Evolutionary conservation across 1,284 basidiomycete species (phyloP).

Genomic region (Chalciporus piperatoides): DNA sequence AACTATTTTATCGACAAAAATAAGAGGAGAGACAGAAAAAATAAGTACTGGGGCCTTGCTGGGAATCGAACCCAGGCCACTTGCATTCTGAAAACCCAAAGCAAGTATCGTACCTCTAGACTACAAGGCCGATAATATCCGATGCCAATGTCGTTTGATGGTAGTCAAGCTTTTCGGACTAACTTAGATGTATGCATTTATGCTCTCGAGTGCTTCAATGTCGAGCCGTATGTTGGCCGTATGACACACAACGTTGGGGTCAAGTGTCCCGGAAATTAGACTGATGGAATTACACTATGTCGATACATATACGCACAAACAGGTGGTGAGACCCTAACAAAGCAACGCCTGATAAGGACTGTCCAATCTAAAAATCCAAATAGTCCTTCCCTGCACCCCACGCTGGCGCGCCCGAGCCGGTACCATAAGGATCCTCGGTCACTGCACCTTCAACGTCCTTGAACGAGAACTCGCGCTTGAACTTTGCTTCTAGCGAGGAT

Average conservation of each 20-base stretch:
- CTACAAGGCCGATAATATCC: conserved; percentile 23
- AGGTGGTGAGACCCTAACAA: background rate
- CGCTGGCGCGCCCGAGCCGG: conserved; percentile 33
- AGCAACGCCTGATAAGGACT: background rate
- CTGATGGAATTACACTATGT: background rate
- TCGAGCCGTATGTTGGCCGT: no score
- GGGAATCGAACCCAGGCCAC: conserved; percentile 47
- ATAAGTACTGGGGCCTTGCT: conserved; percentile 24
- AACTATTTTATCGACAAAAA: no score
- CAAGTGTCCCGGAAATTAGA: background rate
- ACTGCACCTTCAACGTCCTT: conserved; percentile 58
- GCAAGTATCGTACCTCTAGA: conserved; percentile 27
- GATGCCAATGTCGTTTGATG: background rate
- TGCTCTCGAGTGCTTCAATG: no score
- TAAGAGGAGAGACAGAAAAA: background rate
- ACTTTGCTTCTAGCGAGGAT: conserved; percentile 62
- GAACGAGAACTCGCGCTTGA: conserved; percentile 74
- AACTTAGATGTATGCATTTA: no score
- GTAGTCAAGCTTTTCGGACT: no score
- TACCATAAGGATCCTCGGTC: conserved; percentile 60
- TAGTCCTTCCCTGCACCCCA: conserved; percentile 58
- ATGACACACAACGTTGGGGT: no score
- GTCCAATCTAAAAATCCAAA: conserved; percentile 52
- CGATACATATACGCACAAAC: background rate
- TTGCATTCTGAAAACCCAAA: conserved; percentile 35